phyloP scores from a whole-genome alignment of 331 rosid species.

The Cydonia oblonga region DNA sequence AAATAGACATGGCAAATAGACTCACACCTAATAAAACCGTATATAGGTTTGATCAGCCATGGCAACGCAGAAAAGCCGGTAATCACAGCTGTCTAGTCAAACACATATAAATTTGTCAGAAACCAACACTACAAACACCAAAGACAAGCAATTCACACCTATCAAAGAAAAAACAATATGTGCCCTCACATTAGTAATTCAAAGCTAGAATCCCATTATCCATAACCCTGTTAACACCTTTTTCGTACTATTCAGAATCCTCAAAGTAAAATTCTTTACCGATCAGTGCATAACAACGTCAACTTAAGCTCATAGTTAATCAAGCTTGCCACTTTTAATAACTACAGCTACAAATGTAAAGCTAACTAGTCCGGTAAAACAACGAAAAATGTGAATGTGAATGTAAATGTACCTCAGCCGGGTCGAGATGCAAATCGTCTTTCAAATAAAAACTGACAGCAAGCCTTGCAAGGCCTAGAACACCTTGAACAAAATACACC shows the following conservation, averaged over 20 bases:
- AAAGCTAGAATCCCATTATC: neutral
- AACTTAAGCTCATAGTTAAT: neutral
- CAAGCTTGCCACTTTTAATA: neutral
- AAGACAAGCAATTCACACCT: too few species aligned
- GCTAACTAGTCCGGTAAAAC: neutral
- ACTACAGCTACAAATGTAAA: neutral
- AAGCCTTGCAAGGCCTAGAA: constrained; percentile 86
- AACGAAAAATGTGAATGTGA: neutral
- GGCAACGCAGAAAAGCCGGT: constrained; percentile 81
- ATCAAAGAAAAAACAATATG: too few species aligned
- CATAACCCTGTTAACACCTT: neutral
- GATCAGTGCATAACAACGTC: neutral
- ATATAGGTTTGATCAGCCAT: constrained; percentile 90
- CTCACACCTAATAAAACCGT: constrained; percentile 85
- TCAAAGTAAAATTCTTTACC: neutral
- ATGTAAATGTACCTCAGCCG: constrained; percentile 73
- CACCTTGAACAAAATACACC: constrained; percentile 99
- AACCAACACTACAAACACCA: neutral
- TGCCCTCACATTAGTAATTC: too few species aligned
- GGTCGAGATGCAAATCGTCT: constrained; percentile 89
- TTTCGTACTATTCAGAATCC: neutral
- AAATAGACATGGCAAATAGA: constrained; percentile 4
- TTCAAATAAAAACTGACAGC: constrained; percentile 80
- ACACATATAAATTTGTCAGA: constrained; percentile 26
- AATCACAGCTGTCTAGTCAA: constrained; percentile 90